phyloP scores from a whole-genome alignment of 2,329 filamentous ascomycete genomes.

The Hymenoscyphus fructigenus region DNA sequence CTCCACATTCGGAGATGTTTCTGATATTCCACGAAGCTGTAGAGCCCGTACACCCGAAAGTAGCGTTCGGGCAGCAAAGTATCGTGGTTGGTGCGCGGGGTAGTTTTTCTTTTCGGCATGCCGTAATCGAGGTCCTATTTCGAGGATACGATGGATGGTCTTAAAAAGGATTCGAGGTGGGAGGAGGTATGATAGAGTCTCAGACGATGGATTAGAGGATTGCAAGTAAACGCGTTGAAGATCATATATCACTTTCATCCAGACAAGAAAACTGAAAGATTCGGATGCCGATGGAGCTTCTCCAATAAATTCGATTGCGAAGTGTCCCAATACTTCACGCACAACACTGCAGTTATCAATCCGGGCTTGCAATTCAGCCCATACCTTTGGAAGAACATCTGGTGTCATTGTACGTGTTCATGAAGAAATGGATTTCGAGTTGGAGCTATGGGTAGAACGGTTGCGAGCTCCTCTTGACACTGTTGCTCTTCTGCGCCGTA shows the following conservation, averaged over 20 bases:
- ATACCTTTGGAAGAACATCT: neutral
- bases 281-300: neutral
- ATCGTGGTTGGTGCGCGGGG: neutral
- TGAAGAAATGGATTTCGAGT: neutral
- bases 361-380: neutral
- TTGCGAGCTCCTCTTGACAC: neutral
- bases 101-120: neutral
- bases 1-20: neutral
- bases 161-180: neutral
- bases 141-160: neutral
- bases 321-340: neutral
- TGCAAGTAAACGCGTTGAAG: neutral
- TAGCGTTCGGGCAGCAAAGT: neutral
- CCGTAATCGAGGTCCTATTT: neutral
- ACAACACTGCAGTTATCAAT: neutral
- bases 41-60: neutral
- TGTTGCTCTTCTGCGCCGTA: too few species aligned
- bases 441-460: neutral
- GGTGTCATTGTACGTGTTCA: neutral
- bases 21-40: neutral
- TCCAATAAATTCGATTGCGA: neutral
- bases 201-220: neutral
- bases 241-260: neutral
- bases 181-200: slow-evolving; percentile 1
- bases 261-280: neutral